Evolutionary conservation across 2,329 filamentous ascomycete genomes (phyloP), one percentile per base, ranked within the genome.

Genomic region (Pseudogymnoascus sp.): DNA sequence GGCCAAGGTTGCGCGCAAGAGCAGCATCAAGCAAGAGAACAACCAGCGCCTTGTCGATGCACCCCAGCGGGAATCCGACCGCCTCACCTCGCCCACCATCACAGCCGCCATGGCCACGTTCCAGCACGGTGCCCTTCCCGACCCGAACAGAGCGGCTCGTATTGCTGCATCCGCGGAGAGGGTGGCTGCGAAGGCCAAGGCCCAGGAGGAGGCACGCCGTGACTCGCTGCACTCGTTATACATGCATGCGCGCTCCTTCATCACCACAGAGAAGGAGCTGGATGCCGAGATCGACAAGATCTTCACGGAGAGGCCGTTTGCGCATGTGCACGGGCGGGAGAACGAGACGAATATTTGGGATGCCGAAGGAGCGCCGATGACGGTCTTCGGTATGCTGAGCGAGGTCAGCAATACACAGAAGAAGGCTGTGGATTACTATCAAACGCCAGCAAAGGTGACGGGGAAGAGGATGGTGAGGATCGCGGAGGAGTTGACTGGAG

Each of bases 141-240:
- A 93, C 71, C 88, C 89, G 6, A 68, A 80, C 7, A 84, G 89
- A 37, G 83, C 85, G 71, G 73, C 77, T 62, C 81, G 82, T 11
- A 64, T 80, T 62, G 81, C 82, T n/a, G 74, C 78, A 28, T 75
- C 72, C 56, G 78, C 78, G 59, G 74, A 72, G 4, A 70, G 65
- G 38, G 78, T 79, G 12, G 74, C 75, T 12, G 76, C 78, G 12
- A 74, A 81, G 43, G 74, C 79, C 33, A 77, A 75, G 8, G 74
- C 78, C 61, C 86, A 86, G 72, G 79, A 81, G 46, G 81, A 86
- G 64, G 80, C 82, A 61, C 84, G 89, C 60, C 81, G 84, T 65
- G 85, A 93, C 68, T 83, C 88, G 14, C 78, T 99, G 31, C 91
- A 96, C 76, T 87, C 90, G 64, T 83, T 99, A 11, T 99, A 99